Base-by-base conservation (phyloP, 768 basidiomycete species). In the Rhizopogon vesiculosus region DNA sequence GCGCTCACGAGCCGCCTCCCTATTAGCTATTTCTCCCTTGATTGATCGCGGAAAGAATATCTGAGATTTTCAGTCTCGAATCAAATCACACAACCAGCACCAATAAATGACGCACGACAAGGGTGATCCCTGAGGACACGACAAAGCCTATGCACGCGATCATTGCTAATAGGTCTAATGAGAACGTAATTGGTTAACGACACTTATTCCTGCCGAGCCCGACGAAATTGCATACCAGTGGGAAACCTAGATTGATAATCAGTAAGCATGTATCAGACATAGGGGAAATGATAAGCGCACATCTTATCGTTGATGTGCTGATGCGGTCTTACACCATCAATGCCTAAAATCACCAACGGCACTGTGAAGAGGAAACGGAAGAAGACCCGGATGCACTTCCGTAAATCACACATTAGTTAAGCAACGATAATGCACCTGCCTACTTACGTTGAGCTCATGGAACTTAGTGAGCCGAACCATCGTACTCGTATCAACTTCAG, bases 1-100 rank as follows among this genome's bases (percentile, higher is more conserved):
- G 8, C 42, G 54, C 12, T 51, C 22, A 18, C 72, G 77, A 1
- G 69, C 67, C 12, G 77, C 77, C 46, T 86, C 83, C 25, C 71
- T 76, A 4, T 73, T 69, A 3, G 78, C 74, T 22, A 87, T 84
- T 68, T 89, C 87, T 18, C 78, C 73, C 68, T 87, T 79, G 43
- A 86, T 78, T 5, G 86, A 87, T 41, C 90, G 86, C 51, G 90
- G 90, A 74, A 91, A 92, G 77, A 92, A 92, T 38, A 91, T 87
- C 88, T 90, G 58, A 31, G 44, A n/a, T 39, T 25, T 41, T 39
- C 29, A 35, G 16, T 2, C 42, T 53, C 6, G 10, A 18, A 25
- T 38, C 43, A n/a, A n/a, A 22, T 29, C 29, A 49, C 12, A 29
- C 15, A 39, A 44, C 19, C 42, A 28, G 39, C 6, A 35, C n/a